Conservation (phyloP, 176 grass and related monocot genomes). For the sorghum (Sorghum bicolor) region Sorghum_bicolor_NCBIv3 NC_012879.2:58237001-58237500, state of each 20-base stretch:
- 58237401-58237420: conserved; percentile 88
- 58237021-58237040: conserved; percentile 93
- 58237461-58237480: conserved; percentile 87
- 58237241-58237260: background rate
- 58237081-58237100: conserved; percentile 66
- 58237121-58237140: conserved; percentile 12
- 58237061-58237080: conserved; percentile 99
- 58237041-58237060: conserved; percentile 88
- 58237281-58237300: conserved; percentile 95
- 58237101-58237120: conserved; percentile 40
- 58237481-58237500: conserved; percentile 1
- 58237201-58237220: background rate
- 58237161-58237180: background rate
- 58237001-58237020: conserved; percentile 93
- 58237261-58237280: conserved; percentile 25
- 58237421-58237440: conserved; percentile 96
- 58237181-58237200: background rate
- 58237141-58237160: conserved; percentile 4
- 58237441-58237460: conserved; percentile 89
- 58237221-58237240: conserved; percentile 2
- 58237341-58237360: conserved; percentile 76
- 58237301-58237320: conserved; percentile 89
- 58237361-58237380: conserved; percentile 58
- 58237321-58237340: conserved; percentile 93
- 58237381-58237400: conserved; percentile 66